Evolutionary conservation across 352 stramenopile species (phyloP).

Genomic region (Phytophthora lateralis): DNA sequence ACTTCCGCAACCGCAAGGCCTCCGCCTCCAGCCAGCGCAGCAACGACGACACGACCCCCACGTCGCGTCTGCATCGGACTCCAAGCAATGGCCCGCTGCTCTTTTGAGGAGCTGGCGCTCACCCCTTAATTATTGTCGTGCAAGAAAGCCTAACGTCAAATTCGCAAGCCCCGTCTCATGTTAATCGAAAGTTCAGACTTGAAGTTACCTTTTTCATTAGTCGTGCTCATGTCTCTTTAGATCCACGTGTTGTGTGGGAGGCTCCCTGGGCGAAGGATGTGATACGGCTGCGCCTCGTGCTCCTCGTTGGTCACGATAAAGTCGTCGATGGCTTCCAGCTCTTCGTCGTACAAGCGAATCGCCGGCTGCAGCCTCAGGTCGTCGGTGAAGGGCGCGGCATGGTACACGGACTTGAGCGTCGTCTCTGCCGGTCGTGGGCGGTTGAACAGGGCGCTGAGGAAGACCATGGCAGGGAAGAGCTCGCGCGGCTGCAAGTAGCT

Average conservation of each 20-base stretch:
- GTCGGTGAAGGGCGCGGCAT: constrained; percentile 25
- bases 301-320: constrained; percentile 33
- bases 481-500: constrained; percentile 29
- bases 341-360: constrained; percentile 27
- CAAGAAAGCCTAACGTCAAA: constrained; percentile 4
- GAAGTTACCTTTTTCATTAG: constrained; percentile 13
- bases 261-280: constrained; percentile 36
- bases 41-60: constrained; percentile 19
- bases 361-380: constrained; percentile 30
- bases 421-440: constrained; percentile 30
- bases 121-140: constrained; percentile 37
- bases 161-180: constrained; percentile 1
- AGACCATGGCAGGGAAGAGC: constrained; percentile 32
- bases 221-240: constrained; percentile 19
- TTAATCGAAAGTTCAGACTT: constrained; percentile 7
- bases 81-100: constrained; percentile 17
- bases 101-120: not conserved
- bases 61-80: constrained; percentile 3
- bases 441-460: constrained; percentile 42
- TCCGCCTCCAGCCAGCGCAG: constrained; percentile 36
- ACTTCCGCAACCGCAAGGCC: constrained; percentile 46
- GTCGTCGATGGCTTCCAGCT: constrained; percentile 35
- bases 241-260: constrained; percentile 47
- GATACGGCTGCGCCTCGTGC: constrained; percentile 34
- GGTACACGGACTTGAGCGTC: constrained; percentile 36